These are phyloP conservation scores for Apostasia ramifera DNA, from an alignment of 106 monocot genomes.

Conservation along the genomic window DNA sequence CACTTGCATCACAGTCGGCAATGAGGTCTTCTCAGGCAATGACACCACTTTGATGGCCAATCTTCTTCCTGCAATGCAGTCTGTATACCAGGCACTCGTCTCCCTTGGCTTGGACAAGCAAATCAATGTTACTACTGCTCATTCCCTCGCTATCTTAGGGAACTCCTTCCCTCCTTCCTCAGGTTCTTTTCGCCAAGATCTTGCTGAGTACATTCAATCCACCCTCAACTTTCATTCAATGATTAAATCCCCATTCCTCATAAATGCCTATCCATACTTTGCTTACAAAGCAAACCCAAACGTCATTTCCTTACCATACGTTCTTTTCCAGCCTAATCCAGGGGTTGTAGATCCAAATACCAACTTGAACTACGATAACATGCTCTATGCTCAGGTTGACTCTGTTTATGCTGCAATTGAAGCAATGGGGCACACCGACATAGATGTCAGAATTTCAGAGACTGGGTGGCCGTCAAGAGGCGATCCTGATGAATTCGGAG, in stretches of 20 bases:
- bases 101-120: constrained; percentile 54
- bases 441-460: constrained; percentile 80
- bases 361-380: constrained; percentile 75
- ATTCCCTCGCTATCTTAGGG: constrained; percentile 51
- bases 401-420: constrained; percentile 64
- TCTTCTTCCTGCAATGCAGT: constrained; percentile 77
- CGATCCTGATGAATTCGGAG: constrained; percentile 64
- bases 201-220: constrained; percentile 46
- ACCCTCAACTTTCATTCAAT: constrained; percentile 64
- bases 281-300: constrained; percentile 63
- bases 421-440: constrained; percentile 48
- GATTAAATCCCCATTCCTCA: constrained; percentile 72
- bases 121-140: constrained; percentile 78
- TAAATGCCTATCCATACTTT: constrained; percentile 86
- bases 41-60: constrained; percentile 50
- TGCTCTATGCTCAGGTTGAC: constrained; percentile 88
- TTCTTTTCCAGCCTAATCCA: constrained; percentile 57
- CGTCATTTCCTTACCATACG: constrained; percentile 57
- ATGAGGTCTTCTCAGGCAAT: constrained; percentile 68
- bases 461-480: constrained; percentile 93
- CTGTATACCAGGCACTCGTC: constrained; percentile 56
- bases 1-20: constrained; percentile 84
- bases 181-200: constrained; percentile 48
- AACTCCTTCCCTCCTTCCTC: constrained; percentile 77
- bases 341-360: constrained; percentile 59